phyloP scores from a whole-genome alignment of 345 rosid species.

The Psidium friedrichsthalianum region DNA sequence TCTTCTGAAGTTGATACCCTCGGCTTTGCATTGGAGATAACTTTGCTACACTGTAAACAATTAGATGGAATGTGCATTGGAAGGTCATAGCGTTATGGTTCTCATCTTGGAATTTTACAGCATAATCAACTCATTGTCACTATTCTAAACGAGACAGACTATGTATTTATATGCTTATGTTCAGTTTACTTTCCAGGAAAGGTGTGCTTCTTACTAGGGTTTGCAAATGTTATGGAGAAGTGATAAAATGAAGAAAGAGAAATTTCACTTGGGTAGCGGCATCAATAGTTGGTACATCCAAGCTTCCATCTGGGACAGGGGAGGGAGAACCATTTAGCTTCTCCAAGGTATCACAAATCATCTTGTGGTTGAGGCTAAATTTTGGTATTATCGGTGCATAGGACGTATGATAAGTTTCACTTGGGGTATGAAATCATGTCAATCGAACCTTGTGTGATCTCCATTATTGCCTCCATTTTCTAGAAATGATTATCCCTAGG shows the following conservation, averaged over 20 bases:
- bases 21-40: too few relatives aligned
- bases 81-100: too few relatives aligned
- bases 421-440: background rate
- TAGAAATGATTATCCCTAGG: background rate
- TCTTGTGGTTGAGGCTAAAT: background rate
- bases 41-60: too few relatives aligned
- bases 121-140: too few relatives aligned
- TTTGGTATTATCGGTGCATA: background rate
- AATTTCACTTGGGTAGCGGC: background rate
- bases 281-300: background rate
- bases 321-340: background rate
- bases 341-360: background rate
- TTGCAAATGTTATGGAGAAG: background rate
- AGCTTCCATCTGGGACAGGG: background rate
- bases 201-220: background rate
- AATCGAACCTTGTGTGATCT: background rate
- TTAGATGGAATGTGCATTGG: too few relatives aligned
- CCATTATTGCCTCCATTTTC: background rate
- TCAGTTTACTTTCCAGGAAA: too few relatives aligned
- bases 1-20: too few relatives aligned
- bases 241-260: background rate
- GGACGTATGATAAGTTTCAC: background rate
- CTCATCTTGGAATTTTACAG: too few relatives aligned
- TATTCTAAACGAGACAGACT: too few relatives aligned
- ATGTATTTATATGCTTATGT: too few relatives aligned